Evolutionary conservation across 202 grass and related monocot genomes (phyloP).

Genomic region (Tripidium arundinaceum): DNA sequence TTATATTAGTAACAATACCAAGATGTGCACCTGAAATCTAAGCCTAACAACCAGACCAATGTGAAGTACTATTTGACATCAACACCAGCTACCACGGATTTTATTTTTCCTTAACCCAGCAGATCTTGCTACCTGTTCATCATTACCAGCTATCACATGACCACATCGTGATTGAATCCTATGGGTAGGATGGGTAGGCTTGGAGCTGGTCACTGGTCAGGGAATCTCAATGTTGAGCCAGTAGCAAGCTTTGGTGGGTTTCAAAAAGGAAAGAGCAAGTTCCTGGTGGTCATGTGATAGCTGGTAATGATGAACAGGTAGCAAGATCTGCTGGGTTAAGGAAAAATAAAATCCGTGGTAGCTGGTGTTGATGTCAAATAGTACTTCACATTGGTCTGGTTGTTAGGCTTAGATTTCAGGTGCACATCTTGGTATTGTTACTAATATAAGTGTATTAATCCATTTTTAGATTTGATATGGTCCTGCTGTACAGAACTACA

Average conservation of each 20-base stretch:
- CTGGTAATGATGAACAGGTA: background rate
- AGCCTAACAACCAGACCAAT: background rate
- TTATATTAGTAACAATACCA: background rate
- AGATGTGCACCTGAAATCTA: background rate
- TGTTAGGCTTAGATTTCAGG: background rate
- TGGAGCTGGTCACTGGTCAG: background rate
- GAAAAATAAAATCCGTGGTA: background rate
- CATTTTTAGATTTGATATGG: background rate
- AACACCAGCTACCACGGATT: background rate
- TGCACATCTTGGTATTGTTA: background rate
- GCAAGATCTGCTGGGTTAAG: background rate
- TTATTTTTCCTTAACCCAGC: background rate
- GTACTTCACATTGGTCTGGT: background rate
- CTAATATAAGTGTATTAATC: background rate
- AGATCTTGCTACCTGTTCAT: background rate
- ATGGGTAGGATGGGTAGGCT: background rate
- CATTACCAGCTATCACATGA: background rate
- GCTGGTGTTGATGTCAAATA: background rate
- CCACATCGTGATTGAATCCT: background rate
- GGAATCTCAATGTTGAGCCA: background rate
- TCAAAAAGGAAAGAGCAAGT: background rate
- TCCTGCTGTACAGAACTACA: background rate
- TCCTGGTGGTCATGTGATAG: background rate
- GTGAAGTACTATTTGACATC: background rate
- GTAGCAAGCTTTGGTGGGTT: background rate